phyloP scores from a whole-genome alignment of 208 protist species.

The Crithidia mellificae region DNA sequence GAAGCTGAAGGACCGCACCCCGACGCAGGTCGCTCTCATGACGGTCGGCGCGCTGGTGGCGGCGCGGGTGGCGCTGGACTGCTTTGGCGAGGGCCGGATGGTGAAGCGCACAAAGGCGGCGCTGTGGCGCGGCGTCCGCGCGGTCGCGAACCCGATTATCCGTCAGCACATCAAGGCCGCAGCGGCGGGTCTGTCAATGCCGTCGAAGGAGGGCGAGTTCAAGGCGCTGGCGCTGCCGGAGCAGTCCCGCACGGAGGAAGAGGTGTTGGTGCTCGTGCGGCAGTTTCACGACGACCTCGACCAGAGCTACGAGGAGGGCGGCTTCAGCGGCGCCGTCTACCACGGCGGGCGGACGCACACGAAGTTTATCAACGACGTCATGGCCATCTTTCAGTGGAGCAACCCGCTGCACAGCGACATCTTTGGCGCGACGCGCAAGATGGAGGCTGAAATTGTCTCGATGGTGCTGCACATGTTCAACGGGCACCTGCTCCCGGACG shows the following conservation, averaged over 20 bases:
- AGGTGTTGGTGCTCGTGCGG: slow-evolving; percentile 64
- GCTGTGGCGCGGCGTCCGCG: slow-evolving; percentile 60
- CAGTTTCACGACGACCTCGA: slow-evolving; percentile 70
- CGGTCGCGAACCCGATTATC: slow-evolving; percentile 63
- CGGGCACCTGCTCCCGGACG: slow-evolving; percentile 78
- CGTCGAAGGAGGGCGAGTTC: slow-evolving; percentile 64
- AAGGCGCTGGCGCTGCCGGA: slow-evolving; percentile 65
- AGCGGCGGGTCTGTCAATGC: slow-evolving; percentile 58
- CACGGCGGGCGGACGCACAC: slow-evolving; percentile 85
- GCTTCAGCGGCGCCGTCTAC: slow-evolving; percentile 94
- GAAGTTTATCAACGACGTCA: slow-evolving; percentile 87
- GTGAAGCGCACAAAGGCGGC: slow-evolving; percentile 52
- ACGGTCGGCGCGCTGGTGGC: slow-evolving; percentile 44
- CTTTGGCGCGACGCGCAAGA: slow-evolving; percentile 96
- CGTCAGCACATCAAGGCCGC: slow-evolving; percentile 45
- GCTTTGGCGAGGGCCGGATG: slow-evolving; percentile 55
- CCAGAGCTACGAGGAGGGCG: slow-evolving; percentile 63
- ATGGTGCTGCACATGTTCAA: slow-evolving; percentile 97
- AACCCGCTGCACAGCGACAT: slow-evolving; percentile 97
- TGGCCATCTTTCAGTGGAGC: slow-evolving; percentile 90
- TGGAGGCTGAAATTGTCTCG: slow-evolving; percentile 97
- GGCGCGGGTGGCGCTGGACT: slow-evolving; percentile 42
- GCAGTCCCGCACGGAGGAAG: slow-evolving; percentile 44
- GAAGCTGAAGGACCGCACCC: slow-evolving; percentile 45
- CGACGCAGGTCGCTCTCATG: slow-evolving; percentile 60